phyloP scores from a whole-genome alignment of 106 monocot species.

The Phalaenopsis equestris region DNA sequence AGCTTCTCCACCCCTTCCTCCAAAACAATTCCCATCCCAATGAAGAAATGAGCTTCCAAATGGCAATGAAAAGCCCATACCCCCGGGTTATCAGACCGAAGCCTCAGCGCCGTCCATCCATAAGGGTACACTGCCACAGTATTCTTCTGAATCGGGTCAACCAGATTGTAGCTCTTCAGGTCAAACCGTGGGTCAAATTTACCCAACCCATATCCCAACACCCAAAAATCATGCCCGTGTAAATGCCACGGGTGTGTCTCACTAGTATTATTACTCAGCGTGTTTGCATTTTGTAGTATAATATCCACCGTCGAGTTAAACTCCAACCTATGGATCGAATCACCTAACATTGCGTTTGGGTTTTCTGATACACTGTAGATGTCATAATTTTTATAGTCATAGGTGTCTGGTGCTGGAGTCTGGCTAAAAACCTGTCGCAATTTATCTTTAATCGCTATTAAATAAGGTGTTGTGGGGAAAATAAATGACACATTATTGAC shows the following conservation, averaged over 20 bases:
- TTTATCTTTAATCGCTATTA: conserved; percentile 43
- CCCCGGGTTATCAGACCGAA: conserved; percentile 74
- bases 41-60: conserved; percentile 76
- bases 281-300: conserved; percentile 85
- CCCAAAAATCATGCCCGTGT: conserved; percentile 99
- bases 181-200: conserved; percentile 50
- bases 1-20: conserved; percentile 59
- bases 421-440: conserved; percentile 35
- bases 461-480: conserved; percentile 62
- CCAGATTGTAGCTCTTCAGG: conserved; percentile 42
- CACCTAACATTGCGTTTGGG: conserved; percentile 22
- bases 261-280: conserved; percentile 47
- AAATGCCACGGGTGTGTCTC: conserved; percentile 99
- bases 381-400: conserved; percentile 24
- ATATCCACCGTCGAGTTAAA: conserved; percentile 75
- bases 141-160: conserved; percentile 85
- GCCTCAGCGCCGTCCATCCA: conserved; percentile 83
- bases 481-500: conserved; percentile 75
- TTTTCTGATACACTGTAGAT: neutral
- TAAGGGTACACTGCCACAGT: conserved; percentile 68
- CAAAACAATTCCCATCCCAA: conserved; percentile 93
- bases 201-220: conserved; percentile 67
- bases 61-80: conserved; percentile 95
- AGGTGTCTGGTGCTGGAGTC: conserved; percentile 48
- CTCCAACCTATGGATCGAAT: conserved; percentile 36